These are phyloP conservation scores for Botrytis pseudocinerea DNA, from an alignment of 2,329 filamentous ascomycete species.

Conservation along the genomic window DNA sequence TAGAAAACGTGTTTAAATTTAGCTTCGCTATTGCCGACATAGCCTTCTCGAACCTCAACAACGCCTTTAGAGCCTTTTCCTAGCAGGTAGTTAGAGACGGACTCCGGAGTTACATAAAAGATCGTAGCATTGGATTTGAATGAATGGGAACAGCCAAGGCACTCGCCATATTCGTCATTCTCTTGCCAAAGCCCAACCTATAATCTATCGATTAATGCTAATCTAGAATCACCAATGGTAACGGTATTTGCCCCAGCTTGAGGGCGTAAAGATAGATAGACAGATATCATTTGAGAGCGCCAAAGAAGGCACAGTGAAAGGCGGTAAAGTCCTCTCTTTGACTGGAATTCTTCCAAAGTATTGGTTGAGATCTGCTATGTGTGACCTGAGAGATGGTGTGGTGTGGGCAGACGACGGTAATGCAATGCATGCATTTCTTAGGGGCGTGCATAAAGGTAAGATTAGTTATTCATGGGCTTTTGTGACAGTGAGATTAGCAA, in stretches of 20 bases:
- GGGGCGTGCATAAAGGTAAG: slow-evolving; percentile 21
- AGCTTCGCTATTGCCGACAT: slow-evolving; percentile 1
- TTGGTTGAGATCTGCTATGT: neutral
- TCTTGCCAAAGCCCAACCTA: neutral
- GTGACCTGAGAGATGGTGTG: neutral
- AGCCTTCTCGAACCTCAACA: neutral
- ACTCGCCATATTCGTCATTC: slow-evolving; percentile 5
- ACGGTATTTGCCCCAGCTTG: slow-evolving; percentile 9
- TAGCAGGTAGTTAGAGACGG: neutral
- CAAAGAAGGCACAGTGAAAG: slow-evolving; percentile 3
- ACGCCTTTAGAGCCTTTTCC: neutral
- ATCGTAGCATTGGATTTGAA: neutral
- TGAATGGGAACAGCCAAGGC: neutral
- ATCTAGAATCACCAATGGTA: neutral
- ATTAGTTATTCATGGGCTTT: slow-evolving; percentile 10
- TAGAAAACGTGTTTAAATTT: neutral
- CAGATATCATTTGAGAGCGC: neutral
- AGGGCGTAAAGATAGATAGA: neutral
- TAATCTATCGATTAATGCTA: neutral
- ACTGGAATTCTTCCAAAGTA: neutral
- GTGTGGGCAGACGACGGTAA: slow-evolving; percentile 12
- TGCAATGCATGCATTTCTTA: slow-evolving; percentile 16
- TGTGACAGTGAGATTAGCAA: neutral
- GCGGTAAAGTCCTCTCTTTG: slow-evolving; percentile 18
- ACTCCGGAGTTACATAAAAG: neutral